These are phyloP conservation scores for Acanthamoeba lenticulata DNA, from an alignment of 208 protist genomes.

Conservation along the genomic window DNA sequence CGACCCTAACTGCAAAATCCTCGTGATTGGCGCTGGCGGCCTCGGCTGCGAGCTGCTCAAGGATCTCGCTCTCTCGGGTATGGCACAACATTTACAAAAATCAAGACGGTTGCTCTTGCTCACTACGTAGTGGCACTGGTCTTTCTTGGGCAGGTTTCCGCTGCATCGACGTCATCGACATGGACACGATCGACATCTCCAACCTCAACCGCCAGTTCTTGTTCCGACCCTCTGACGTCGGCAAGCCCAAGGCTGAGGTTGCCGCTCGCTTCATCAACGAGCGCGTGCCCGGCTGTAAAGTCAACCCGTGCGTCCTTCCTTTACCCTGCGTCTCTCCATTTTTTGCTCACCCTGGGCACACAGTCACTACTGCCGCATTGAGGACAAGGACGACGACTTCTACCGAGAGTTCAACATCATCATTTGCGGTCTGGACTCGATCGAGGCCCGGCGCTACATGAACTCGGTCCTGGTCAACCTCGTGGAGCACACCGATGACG, in stretches of 20 bases:
- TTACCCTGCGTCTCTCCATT: not conserved
- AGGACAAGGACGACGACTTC: slow-evolving; percentile 93
- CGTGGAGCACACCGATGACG: slow-evolving; percentile 82
- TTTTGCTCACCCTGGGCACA: not conserved
- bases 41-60: slow-evolving; percentile 95
- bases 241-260: slow-evolving; percentile 88
- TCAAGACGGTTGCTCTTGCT: no score
- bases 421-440: slow-evolving; percentile 95
- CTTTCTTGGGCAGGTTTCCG: not conserved
- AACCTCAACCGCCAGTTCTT: slow-evolving; percentile 99
- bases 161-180: slow-evolving; percentile 96
- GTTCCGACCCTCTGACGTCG: slow-evolving; percentile 89
- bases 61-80: slow-evolving; percentile 90
- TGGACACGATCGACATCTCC: slow-evolving; percentile 99
- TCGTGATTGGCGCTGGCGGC: slow-evolving; percentile 94
- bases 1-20: slow-evolving; percentile 78
- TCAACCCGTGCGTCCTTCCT: slow-evolving; percentile 86
- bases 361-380: slow-evolving; percentile 91
- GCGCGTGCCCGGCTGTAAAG: slow-evolving; percentile 88
- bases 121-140: no score
- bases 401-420: slow-evolving; percentile 95
- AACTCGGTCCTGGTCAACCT: slow-evolving; percentile 85
- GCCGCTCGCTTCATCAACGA: slow-evolving; percentile 93
- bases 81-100: no score
- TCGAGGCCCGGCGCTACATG: slow-evolving; percentile 96